A percentile compares a stretch with the other conserved stretches of the same genome.
phyloP scores from a whole-genome alignment of 257 asterid species.

The Forsythia viridissima region DNA sequence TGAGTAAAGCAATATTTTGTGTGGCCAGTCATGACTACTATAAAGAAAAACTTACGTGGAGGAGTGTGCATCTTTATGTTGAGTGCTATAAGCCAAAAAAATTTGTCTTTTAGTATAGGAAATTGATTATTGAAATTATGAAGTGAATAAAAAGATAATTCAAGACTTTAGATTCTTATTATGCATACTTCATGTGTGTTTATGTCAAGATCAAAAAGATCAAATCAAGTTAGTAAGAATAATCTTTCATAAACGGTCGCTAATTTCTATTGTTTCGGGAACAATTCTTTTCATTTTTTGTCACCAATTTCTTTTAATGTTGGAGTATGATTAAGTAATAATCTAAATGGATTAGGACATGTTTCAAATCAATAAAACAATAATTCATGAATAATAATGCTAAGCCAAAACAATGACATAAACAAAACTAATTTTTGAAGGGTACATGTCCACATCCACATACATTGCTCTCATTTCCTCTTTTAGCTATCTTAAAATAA shows the following conservation, averaged over 20 bases:
- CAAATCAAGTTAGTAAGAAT: no score
- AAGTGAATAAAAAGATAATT: neutral
- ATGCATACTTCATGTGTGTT: neutral
- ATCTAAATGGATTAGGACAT: neutral
- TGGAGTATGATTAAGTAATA: neutral
- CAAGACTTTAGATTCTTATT: neutral
- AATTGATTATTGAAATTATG: neutral
- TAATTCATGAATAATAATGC: neutral
- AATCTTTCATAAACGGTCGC: no score
- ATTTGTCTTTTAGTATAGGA: neutral
- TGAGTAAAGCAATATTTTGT: no score
- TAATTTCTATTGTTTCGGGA: no score
- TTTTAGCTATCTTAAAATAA: slow-evolving; percentile 28
- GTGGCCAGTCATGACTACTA: no score
- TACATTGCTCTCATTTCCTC: slow-evolving; percentile 18
- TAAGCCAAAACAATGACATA: neutral
- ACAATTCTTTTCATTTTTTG: no score
- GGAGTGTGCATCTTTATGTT: neutral
- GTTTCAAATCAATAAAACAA: neutral
- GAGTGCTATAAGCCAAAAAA: neutral
- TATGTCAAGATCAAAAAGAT: neutral
- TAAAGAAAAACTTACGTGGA: neutral
- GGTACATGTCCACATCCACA: slow-evolving; percentile 1
- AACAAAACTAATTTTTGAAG: neutral
- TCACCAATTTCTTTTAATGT: neutral